Evolutionary conservation across 2,329 filamentous ascomycete species (phyloP), one percentile per base, ranked within the genome.

Genomic region (Fusarium subtropicale): DNA sequence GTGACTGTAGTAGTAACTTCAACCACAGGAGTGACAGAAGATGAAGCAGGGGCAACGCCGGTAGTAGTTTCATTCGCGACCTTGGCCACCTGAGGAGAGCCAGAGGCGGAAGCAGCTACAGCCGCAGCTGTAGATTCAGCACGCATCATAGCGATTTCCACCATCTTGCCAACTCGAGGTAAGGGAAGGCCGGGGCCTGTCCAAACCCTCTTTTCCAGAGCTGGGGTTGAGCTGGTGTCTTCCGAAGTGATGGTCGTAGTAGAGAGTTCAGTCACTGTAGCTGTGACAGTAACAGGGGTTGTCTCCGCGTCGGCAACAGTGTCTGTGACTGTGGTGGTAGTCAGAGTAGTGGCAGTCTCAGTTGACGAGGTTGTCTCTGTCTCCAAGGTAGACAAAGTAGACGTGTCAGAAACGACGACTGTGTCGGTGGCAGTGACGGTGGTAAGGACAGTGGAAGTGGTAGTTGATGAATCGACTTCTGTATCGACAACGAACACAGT

Each of bases 381-480:
- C 30, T 48, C 28, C 22, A 34, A 11, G 7, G 30, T 33, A 48
- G 46, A 48, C 7, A 28, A 48, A 3, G 30, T 48, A 34, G 46
- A 48, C 4, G 30, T 48, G 18, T 22, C 30, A 7, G 46, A 48
- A 28, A 48, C 16, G 5, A 48, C 20, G 28, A 34, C 20, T 8
- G 30, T 48, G 10, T 48, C 46, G 30, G 46, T 48, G 5, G 47
- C 7, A 36, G 47, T 50, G 47, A 36, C 5, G 4, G 47, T 50
- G 20, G 31, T 36, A 28, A 39, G 13, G 24, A 41, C 24, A 13
- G 57, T 60, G 16, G 54, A 41, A 11, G 57, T 60, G 9, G 47
- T 51, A n/a, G 47, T 39, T 8, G 18, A 26, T 1, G 47, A 51
- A 12, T 20, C 10, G 47, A 39, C 33, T 2, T 38, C 28, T 39